These are phyloP conservation scores for Lepiota subincarnata DNA, from an alignment of 768 basidiomycete species.

Conservation along the genomic window DNA sequence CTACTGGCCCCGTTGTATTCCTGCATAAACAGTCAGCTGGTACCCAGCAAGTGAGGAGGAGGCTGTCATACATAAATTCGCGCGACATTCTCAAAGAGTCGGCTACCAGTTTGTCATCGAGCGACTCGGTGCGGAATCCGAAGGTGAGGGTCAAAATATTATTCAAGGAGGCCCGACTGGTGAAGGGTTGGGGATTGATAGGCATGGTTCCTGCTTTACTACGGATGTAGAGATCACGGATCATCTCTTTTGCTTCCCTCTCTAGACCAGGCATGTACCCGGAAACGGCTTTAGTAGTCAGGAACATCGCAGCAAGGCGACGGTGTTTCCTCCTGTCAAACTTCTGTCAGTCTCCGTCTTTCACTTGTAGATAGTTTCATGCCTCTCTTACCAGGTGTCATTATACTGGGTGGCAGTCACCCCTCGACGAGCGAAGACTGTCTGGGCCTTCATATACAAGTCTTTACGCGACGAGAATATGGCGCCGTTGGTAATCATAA, in stretches of 20 bases:
- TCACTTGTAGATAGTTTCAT: neutral
- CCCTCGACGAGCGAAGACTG: slow-evolving; percentile 28
- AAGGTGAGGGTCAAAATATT: slow-evolving; percentile 42
- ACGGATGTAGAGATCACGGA: slow-evolving; percentile 30
- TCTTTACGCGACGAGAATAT: slow-evolving; percentile 30
- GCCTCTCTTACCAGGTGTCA: slow-evolving; percentile 25
- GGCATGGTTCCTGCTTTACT: slow-evolving; percentile 28
- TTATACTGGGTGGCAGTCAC: slow-evolving; percentile 30
- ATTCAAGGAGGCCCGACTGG: slow-evolving; percentile 32
- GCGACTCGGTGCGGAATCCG: slow-evolving; percentile 34
- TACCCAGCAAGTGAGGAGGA: no score
- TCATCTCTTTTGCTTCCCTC: slow-evolving; percentile 35
- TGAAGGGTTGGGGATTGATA: slow-evolving; percentile 35
- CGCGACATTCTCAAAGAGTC: slow-evolving; percentile 32
- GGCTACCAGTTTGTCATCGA: slow-evolving; percentile 31
- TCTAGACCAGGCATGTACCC: slow-evolving; percentile 32
- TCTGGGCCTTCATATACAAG: slow-evolving; percentile 33
- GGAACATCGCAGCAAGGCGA: slow-evolving; percentile 28
- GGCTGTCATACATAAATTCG: slow-evolving; percentile 33
- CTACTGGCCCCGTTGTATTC: slow-evolving; percentile 36
- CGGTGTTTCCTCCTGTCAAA: slow-evolving; percentile 35
- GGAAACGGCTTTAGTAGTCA: slow-evolving; percentile 30
- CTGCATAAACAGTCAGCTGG: no score
- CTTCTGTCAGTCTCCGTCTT: neutral
- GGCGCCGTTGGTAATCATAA: slow-evolving; percentile 31